Evolutionary conservation across 768 basidiomycete species (phyloP), one percentile per base, ranked within the genome.

Genomic region (Mycena leptocephala): DNA sequence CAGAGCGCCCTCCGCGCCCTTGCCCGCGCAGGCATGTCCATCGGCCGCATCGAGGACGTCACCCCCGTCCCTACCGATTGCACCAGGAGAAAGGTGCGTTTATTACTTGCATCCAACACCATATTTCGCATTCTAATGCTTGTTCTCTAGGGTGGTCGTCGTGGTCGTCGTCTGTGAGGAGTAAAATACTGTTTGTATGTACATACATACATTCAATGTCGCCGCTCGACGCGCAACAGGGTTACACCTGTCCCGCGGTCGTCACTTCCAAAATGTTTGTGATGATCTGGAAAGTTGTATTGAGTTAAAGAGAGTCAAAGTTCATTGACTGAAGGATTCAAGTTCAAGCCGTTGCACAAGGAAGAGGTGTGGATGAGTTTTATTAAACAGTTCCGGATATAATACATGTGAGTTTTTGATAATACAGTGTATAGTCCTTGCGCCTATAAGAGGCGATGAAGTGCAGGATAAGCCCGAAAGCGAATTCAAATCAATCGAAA

Each of bases 1-100:
- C 98, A 99, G 90, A 95, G 95, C 81, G 98, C 98, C 53, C 95
- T 99, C 83, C 96, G 98, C 87, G 98, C 97, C 66, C 94, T 99
- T 73, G 98, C 98, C 81, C 97, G 98, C 88, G 94, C 98, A 72
- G 98, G 98, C 68, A 98, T 99, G 97, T 90, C 95, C 79, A 99
- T 99, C 80, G 98, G 98, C 72, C 92, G 98, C 79, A 99, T 99
- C 81, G 98, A 99, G 88, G 98, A 99, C 82, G 97, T 99, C 64
- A 99, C 98, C 48, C 98, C 98, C 78, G 93, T 98, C 75, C 98
- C 98, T 66, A 97, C 97, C 59, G 98, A 99, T 86, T 97, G 94
- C 74, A 99, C 98, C 80, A 92, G 98, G 83, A 93, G 97, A 87
- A 99, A 99, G 95, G 96, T 96, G 41, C 30, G 56, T 33, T 37